Base-by-base conservation (phyloP, 2,329 filamentous ascomycete species). In the Calonectria pseudoturangicola region DNA sequence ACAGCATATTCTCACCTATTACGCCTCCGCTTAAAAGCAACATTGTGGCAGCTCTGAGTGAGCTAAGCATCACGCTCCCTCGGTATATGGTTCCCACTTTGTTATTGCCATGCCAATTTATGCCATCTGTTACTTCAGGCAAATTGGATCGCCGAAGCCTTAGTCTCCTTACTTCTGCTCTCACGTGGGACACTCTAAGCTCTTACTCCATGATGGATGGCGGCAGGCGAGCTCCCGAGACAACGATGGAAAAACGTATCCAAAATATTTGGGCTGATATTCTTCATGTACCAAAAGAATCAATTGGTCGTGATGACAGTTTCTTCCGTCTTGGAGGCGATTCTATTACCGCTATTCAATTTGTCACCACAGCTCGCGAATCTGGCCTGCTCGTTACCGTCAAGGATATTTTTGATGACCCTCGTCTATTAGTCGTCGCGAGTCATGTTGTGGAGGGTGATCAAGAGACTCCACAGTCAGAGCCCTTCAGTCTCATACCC, bases 321-420 rank as follows among this genome's bases (percentile, higher is more conserved):
- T 72, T 73, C 27, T 65, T 74, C 36, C 65, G 69, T 3, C 41
- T 74, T 4, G 73, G 73, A 6, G 74, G 74, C 6, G 72, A 73
- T 33, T 73, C 73, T 0, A 47, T 77, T 9, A 27, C 68, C 13
- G 75, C 71, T 0, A 77, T 77, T 48, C 86, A 85, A 16, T 39
- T 76, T 3, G 67, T 73, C 5, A 65, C 68, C 1, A 33, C 12
- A 12, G 68, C 66, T 6, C 66, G 73, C 18, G 51, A 69, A 25
- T 33, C 2, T 3, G 66, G 69, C 0, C 6, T 71, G 1, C 6
- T n/a, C 4, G 45, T 76, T 4, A 48, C 73, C 21, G 70, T 73
- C 15, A 70, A 70, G 13, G 62, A 66, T 13, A n/a, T 76, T 4
- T 72, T 75, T 25, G 9, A 63, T 25, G 21, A 71, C 50, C 48